These are phyloP conservation scores for Eragrostis nindensis DNA, from an alignment of 176 grass and related monocot genomes.

Conservation along the genomic window DNA sequence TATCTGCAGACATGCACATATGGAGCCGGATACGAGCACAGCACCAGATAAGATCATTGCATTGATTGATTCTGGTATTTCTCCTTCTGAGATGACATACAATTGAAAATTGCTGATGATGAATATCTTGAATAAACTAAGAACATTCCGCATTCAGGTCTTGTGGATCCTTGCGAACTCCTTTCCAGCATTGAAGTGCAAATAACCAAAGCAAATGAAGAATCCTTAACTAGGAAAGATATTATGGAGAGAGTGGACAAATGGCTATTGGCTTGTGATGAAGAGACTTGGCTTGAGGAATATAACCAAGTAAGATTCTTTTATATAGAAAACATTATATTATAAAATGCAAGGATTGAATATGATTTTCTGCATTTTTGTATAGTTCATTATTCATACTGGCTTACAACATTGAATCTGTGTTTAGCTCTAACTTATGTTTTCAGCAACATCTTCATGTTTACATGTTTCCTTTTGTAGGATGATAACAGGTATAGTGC, in stretches of 20 bases:
- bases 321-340: conserved; percentile 28
- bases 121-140: conserved; percentile 36
- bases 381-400: conserved; percentile 30
- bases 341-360: neutral
- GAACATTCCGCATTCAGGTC: conserved; percentile 54
- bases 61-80: conserved; percentile 90
- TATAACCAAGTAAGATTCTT: conserved; percentile 73
- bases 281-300: conserved; percentile 98
- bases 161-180: conserved; percentile 96
- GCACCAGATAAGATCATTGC: conserved; percentile 80
- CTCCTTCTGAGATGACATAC: conserved; percentile 3
- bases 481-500: conserved; percentile 85
- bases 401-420: conserved; percentile 14
- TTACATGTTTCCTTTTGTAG: conserved; percentile 43
- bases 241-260: conserved; percentile 81
- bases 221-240: conserved; percentile 80
- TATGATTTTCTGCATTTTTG: neutral
- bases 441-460: conserved; percentile 20
- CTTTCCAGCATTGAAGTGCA: conserved; percentile 84
- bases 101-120: conserved; percentile 28
- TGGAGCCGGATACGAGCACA: conserved; percentile 82
- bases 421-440: neutral
- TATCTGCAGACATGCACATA: conserved; percentile 83
- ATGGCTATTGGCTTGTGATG: conserved; percentile 85
- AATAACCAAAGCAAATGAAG: conserved; percentile 80